phyloP scores from a whole-genome alignment of 1,139 yeast genomes.

The Pichia sp. region DNA sequence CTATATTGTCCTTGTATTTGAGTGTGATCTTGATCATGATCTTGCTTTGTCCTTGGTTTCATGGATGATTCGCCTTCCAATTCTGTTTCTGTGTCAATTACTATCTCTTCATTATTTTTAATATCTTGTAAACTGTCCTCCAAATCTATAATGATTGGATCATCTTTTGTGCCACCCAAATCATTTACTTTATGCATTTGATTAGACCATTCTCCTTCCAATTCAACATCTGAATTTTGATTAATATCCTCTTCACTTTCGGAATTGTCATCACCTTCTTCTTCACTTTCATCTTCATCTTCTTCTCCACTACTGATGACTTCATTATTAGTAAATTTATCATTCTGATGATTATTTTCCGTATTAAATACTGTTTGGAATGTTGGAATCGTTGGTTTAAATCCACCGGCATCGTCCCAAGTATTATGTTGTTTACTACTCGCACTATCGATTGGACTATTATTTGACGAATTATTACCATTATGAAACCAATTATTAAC shows the following conservation, averaged over 20 bases:
- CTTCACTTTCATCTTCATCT: neutral
- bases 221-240: neutral
- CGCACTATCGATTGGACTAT: no score
- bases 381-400: neutral
- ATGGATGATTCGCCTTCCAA: neutral
- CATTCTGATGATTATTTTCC: conserved; percentile 2
- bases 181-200: neutral
- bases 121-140: neutral
- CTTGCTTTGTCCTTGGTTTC: no score
- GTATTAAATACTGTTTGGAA: neutral
- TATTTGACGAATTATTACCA: neutral
- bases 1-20: no score
- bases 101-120: neutral
- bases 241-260: neutral
- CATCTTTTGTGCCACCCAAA: conserved; percentile 19
- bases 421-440: neutral
- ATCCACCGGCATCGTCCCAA: conserved; percentile 4
- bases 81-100: conserved; percentile 2
- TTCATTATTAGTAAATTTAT: neutral
- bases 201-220: neutral
- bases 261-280: neutral
- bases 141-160: conserved; percentile 22
- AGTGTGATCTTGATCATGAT: no score
- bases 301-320: neutral
- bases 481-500: conserved; percentile 3